Evolutionary conservation across 2,329 filamentous ascomycete genomes (phyloP), one percentile per base, ranked within the genome.

Genomic region (Chrysoporthe puriensis): DNA sequence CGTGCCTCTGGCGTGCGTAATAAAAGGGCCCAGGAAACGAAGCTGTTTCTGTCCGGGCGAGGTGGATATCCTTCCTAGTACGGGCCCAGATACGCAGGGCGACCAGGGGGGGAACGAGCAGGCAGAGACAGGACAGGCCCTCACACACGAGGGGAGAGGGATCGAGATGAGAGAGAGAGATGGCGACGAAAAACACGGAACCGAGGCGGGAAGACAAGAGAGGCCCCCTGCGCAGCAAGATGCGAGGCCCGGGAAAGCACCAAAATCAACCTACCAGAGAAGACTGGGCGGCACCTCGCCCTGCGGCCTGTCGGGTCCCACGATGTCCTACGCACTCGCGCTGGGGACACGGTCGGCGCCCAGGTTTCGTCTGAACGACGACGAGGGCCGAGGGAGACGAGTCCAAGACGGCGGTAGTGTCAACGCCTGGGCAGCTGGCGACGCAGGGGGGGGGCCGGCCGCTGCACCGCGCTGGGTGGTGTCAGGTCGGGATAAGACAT

Each of bases 1-100:
- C 68, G 68, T 64, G 62, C 26, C n/a, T 58, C 58, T 62, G 32
- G 58, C 32, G 56, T 65, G 62, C 68, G 58, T 67, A 69, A 63
- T 58, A n/a, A 14, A 32, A 42, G 54, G 21, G n/a, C 44, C n/a
- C 48, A 40, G 43, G 61, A 4, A n/a, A 36, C 34, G 43, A 65
- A 26, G 36, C 40, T 42, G 32, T 54, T 62, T 42, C 56, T 43
- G 4, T 54, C 61, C 59, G 42, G 50, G 40, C 43, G 42, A 43
- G 21, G 56, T 46, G 58, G 48, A 21, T 44, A 50, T 61, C 42
- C 14, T 58, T 40, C 44, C 42, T 44, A n/a, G 40, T 40, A 50
- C 36, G 62, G 59, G 46, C 42, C 40, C 32, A 2, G 26, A 26
- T 26, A 26, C 26, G 50, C 67, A 50, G 34, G 26, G 36, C 36